Percentiles rank a stretch among this genome's conserved stretches.
These are phyloP conservation scores for Vitis labrusca DNA, from an alignment of 164 flowering plant genomes.

Conservation along the genomic window DNA sequence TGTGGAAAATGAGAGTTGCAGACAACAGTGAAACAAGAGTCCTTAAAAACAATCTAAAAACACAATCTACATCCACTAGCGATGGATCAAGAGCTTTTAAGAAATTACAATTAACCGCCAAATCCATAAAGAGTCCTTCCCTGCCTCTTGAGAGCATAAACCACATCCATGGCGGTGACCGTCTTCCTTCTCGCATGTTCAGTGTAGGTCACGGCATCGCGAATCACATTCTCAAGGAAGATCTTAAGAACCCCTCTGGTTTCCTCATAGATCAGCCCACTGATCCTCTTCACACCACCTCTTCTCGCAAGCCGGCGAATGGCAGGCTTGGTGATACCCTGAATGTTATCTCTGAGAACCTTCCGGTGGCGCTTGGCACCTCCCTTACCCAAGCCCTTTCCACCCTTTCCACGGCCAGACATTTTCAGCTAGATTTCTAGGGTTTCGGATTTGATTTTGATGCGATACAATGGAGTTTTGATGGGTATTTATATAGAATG, in stretches of 20 bases:
- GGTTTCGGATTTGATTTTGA: background rate
- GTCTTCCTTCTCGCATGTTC: constrained; percentile 59
- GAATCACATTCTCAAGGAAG: constrained; percentile 52
- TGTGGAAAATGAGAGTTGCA: no score
- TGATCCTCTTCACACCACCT: constrained; percentile 61
- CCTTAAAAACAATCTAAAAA: background rate
- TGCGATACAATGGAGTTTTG: background rate
- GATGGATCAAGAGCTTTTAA: background rate
- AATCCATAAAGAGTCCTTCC: constrained; percentile 44
- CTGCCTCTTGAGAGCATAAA: constrained; percentile 41
- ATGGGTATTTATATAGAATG: background rate
- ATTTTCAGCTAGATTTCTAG: constrained; percentile 13
- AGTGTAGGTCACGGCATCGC: constrained; percentile 50
- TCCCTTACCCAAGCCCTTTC: constrained; percentile 56
- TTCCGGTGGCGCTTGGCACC: constrained; percentile 57
- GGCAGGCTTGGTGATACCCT: constrained; percentile 53
- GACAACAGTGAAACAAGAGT: no score
- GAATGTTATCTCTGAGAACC: constrained; percentile 52
- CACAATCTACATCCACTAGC: background rate
- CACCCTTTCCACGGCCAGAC: constrained; percentile 62
- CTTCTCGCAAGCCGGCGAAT: constrained; percentile 48
- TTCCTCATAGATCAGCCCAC: constrained; percentile 55
- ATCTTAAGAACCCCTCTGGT: constrained; percentile 54
- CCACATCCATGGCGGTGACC: constrained; percentile 50
- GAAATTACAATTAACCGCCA: constrained; percentile 23